A percentile compares a stretch with the other conserved stretches of the same genome.
Evolutionary conservation across 1,284 basidiomycete genomes (phyloP).

Genomic region (Irpex sp.): DNA sequence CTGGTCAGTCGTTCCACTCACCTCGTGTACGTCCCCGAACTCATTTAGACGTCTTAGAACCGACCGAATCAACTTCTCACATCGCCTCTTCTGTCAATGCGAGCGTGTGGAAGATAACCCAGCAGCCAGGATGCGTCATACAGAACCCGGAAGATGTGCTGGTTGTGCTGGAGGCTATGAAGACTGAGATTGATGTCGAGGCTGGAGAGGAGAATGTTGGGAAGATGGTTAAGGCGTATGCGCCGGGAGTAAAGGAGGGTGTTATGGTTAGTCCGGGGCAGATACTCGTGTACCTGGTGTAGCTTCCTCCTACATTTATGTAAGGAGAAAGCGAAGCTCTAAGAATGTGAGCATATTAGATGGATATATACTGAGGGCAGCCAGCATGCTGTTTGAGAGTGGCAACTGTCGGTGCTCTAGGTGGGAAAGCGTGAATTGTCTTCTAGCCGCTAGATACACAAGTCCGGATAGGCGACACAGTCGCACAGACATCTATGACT

Average conservation of each 20-base stretch:
- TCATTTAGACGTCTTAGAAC: neutral
- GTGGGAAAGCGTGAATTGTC: neutral
- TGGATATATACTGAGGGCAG: too few relatives aligned
- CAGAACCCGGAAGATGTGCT: conserved; percentile 42
- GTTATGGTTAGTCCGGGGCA: conserved; percentile 40
- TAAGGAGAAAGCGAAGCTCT: too few relatives aligned
- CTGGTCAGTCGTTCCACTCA: neutral
- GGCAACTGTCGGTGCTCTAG: neutral
- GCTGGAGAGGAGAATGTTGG: conserved; percentile 43
- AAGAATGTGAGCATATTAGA: too few relatives aligned
- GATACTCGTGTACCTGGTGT: conserved; percentile 31
- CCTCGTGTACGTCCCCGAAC: neutral
- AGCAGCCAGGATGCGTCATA: conserved; percentile 39
- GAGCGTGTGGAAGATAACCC: conserved; percentile 53
- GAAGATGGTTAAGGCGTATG: conserved; percentile 35
- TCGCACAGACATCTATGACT: conserved; percentile 16
- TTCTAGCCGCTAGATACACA: neutral
- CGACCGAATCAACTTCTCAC: neutral
- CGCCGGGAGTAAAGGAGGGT: conserved; percentile 37
- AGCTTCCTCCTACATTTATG: neutral
- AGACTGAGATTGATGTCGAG: conserved; percentile 53
- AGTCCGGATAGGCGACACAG: neutral
- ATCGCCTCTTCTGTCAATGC: conserved; percentile 45
- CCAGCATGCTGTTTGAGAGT: too few relatives aligned
- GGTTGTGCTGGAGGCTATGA: conserved; percentile 70